These are phyloP conservation scores for Diaporthe nobilis DNA, from an alignment of 2,329 filamentous ascomycete genomes.

Conservation along the genomic window DNA sequence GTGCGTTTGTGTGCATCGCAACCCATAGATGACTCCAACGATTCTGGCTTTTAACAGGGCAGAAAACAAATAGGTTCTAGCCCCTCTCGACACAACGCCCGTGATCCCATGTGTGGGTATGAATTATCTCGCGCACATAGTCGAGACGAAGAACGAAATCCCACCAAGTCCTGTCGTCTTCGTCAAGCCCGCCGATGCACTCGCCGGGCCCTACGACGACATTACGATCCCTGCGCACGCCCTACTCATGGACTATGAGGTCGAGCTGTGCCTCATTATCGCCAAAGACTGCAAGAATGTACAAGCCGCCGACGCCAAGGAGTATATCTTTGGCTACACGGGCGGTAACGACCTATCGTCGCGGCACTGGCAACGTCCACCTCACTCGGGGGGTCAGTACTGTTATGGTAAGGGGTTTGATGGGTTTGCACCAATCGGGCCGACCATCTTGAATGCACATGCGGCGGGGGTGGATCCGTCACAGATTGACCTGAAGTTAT, in stretches of 20 bases:
- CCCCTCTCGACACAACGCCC: neutral
- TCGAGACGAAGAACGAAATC: constrained; percentile 1
- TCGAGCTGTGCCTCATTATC: constrained; percentile 64
- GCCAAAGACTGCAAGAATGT: constrained; percentile 63
- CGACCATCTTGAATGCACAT: constrained; percentile 48
- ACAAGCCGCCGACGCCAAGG: constrained; percentile 60
- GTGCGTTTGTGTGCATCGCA: neutral
- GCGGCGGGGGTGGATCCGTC: neutral
- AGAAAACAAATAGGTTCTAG: neutral
- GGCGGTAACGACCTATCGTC: constrained; percentile 68
- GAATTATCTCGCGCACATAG: constrained; percentile 1
- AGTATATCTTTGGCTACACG: constrained; percentile 67
- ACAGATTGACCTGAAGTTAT: neutral
- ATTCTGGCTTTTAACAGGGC: neutral
- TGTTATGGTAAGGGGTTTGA: constrained; percentile 65
- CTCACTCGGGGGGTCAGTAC: constrained; percentile 56
- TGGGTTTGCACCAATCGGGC: constrained; percentile 66
- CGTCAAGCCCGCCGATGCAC: constrained; percentile 19
- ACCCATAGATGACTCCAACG: neutral
- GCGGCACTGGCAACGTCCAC: constrained; percentile 64
- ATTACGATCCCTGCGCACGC: constrained; percentile 55
- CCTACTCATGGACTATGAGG: constrained; percentile 61
- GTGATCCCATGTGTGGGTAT: constrained; percentile 1
- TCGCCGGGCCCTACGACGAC: neutral
- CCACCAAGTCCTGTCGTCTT: constrained; percentile 3